phyloP scores from a whole-genome alignment of 106 monocot genomes.

The Platanthera zijinensis region DNA sequence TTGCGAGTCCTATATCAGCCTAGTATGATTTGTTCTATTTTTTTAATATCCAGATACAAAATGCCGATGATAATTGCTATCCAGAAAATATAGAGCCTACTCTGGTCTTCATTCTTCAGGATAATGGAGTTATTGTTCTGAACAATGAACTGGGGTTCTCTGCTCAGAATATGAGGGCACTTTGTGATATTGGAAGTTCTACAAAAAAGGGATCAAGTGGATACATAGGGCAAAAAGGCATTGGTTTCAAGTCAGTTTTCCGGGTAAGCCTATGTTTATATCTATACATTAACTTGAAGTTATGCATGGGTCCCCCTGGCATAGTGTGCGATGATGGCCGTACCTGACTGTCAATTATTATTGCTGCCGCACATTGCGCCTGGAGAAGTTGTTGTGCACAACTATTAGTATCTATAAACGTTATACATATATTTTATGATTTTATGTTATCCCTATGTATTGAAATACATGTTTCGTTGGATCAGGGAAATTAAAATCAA shows the following conservation, averaged over 20 bases:
- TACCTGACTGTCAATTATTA: no score
- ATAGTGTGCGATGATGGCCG: no score
- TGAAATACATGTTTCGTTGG: no score
- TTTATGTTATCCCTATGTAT: no score
- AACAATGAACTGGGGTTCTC: slow-evolving; percentile 56
- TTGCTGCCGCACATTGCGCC: no score
- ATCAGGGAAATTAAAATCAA: no score
- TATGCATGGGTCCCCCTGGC: no score
- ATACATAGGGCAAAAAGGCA: slow-evolving; percentile 65
- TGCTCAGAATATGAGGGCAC: slow-evolving; percentile 48
- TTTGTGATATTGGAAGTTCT: slow-evolving; percentile 64
- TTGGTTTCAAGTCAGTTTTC: slow-evolving; percentile 68
- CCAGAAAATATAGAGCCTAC: slow-evolving; percentile 35
- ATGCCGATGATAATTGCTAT: slow-evolving; percentile 64
- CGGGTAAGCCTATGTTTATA: slow-evolving; percentile 22
- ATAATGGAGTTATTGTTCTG: slow-evolving; percentile 33
- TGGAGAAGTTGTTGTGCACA: no score
- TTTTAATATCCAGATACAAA: slow-evolving; percentile 36
- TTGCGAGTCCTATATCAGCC: no score
- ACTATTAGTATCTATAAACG: no score
- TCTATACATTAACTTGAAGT: no score
- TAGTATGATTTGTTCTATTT: neutral
- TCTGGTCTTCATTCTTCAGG: slow-evolving; percentile 47
- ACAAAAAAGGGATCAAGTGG: slow-evolving; percentile 49
- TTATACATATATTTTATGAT: no score